phyloP scores from a whole-genome alignment of 176 grass and related monocot genomes.

The Cocos nucifera region DNA sequence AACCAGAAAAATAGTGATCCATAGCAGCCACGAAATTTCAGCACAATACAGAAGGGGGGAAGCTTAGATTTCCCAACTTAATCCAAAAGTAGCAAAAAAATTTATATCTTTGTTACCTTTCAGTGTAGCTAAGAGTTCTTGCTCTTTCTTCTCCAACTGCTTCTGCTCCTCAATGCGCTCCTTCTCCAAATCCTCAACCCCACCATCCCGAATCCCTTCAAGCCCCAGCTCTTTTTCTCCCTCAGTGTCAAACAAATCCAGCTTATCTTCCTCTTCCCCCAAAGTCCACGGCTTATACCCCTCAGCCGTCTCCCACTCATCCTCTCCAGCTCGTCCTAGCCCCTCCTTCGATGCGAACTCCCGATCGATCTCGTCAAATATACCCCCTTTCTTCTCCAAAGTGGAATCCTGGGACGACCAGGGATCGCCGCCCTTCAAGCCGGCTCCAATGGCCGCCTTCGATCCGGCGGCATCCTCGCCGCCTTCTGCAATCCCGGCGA shows the following conservation, averaged over 20 bases:
- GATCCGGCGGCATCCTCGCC: not conserved
- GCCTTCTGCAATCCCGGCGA: slow-evolving; percentile 1
- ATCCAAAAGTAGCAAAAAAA: no score
- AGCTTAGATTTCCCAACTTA: no score
- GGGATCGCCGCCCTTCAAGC: not conserved
- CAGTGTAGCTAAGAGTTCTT: slow-evolving; percentile 56
- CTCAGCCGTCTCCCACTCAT: slow-evolving; percentile 15
- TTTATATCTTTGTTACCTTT: slow-evolving; percentile 41
- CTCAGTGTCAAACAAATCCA: not conserved
- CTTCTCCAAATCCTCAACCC: not conserved
- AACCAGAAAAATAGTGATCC: no score
- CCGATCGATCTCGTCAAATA: slow-evolving; percentile 10
- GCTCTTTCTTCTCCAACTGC: slow-evolving; percentile 36
- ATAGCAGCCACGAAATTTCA: no score
- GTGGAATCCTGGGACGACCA: not conserved
- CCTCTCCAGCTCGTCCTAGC: not conserved
- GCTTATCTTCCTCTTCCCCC: slow-evolving; percentile 1
- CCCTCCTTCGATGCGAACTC: slow-evolving; percentile 1
- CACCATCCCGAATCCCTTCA: slow-evolving; percentile 1
- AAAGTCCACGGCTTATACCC: slow-evolving; percentile 23
- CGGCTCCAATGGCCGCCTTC: not conserved
- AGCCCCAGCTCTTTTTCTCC: not conserved
- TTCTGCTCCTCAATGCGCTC: slow-evolving; percentile 4
- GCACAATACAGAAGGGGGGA: no score
- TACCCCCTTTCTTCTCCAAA: not conserved